Base-by-base conservation (phyloP, 192 early-diverging fungal species). In the Backusella morwellensis region DNA sequence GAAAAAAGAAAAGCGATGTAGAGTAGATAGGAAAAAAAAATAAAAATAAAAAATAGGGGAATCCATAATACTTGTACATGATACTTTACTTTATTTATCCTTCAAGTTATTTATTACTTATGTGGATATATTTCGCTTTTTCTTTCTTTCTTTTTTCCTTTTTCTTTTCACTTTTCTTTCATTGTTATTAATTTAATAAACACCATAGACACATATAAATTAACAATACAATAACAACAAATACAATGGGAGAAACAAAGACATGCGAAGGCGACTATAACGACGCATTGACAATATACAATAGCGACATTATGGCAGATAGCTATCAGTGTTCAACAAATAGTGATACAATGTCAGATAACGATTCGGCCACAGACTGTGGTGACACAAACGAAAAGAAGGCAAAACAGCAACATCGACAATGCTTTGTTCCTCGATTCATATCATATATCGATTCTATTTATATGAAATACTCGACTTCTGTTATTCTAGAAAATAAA, bases 401-500 rank as follows among this genome's bases (percentile, higher is more conserved):
- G 17, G 6, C 47, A 50, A 50, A 50, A n/a, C 47, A 50, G 1
- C 47, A 50, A 0, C 23, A 63, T 29, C 56, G 23, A 11, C 56
- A 63, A 29, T 63, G 56, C 12, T 63, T 63, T 63, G 56, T 63
- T 29, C 56, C 56, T 63, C 56, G 56, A 26, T 63, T 63, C 26
- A 63, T 63, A 63, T 63, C 56, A 2, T 63, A 29, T 29, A 11
- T 63, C 26, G 56, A 63, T 9, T 63, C 56, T 21, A 50, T 73
- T 26, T 77, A 77, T 66, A 66, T 56, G 14, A 71, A 47, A 26
- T 41, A 70, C 11, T 77, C 76, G 7, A 41, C 70, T 34, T 72
- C 76, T n/a, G 59, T 72, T 59, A 63, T 77, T 17, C 86, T 93
- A 7, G 91, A 93, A 29, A 94, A 94, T 83, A 92, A 89, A 78